Evolutionary conservation across 371 early-diverging fungal genomes (phyloP).

Genomic region (Rhizopus stolonifer): DNA sequence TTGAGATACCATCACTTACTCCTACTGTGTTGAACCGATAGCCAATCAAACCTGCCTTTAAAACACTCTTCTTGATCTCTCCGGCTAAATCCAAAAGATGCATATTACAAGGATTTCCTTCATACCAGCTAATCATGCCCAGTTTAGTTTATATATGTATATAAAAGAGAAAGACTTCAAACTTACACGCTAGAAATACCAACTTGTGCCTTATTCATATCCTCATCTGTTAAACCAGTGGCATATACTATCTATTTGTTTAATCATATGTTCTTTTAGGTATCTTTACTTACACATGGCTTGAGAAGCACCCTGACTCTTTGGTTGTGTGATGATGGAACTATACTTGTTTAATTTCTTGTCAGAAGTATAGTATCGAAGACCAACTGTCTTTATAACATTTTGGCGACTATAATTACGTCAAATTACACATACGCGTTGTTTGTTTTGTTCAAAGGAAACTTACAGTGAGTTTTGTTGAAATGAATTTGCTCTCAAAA

Average conservation of each 20-base stretch:
- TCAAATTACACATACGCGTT: too few relatives aligned
- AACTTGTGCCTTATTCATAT: conserved; percentile 88
- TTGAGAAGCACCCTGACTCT: conserved; percentile 93
- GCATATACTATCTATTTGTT: conserved; percentile 71
- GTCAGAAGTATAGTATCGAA: conserved; percentile 44
- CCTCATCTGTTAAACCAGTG: conserved; percentile 81
- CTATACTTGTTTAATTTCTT: conserved; percentile 74
- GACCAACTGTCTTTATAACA: conserved; percentile 25
- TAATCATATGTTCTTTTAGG: background rate
- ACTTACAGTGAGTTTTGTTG: conserved; percentile 31
- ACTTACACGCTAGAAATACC: conserved; percentile 91
- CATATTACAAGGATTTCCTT: conserved; percentile 99
- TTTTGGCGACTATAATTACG: too few relatives aligned
- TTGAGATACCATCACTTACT: conserved; percentile 95
- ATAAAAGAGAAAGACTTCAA: too few relatives aligned
- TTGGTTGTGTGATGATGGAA: conserved; percentile 87
- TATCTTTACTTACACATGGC: conserved; percentile 83
- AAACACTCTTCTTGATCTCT: conserved; percentile 90
- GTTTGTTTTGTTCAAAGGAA: background rate
- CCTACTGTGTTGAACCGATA: conserved; percentile 97
- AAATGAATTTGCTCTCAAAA: conserved; percentile 29
- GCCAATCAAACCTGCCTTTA: conserved; percentile 85
- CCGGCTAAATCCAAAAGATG: conserved; percentile 88
- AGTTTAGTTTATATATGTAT: too few relatives aligned
- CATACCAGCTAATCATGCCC: conserved; percentile 97